A percentile compares a stretch with the other conserved stretches of the same genome.
Evolutionary conservation across 768 basidiomycete genomes (phyloP).

Genomic region (Tricholoma flavovirens): DNA sequence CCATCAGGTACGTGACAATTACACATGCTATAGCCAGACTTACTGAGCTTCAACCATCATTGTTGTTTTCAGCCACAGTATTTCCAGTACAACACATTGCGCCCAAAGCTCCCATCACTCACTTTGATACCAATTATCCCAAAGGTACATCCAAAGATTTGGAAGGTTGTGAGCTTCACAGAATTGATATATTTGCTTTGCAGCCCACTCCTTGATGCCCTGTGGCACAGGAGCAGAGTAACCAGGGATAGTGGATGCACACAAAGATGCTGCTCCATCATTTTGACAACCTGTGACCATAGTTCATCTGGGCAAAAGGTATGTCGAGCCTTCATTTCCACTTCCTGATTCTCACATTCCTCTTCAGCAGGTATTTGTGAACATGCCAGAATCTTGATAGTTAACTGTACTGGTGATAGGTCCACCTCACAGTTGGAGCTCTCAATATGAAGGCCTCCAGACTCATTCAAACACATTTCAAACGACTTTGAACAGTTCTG

Average conservation of each 20-base stretch:
- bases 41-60: too few species aligned
- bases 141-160: conserved; percentile 10
- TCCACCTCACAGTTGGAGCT: too few species aligned
- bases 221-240: neutral
- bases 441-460: too few species aligned
- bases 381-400: neutral
- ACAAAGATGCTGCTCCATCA: neutral
- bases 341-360: neutral
- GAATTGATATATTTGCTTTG: conserved; percentile 18
- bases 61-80: neutral
- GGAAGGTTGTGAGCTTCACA: conserved; percentile 15
- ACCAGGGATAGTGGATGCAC: conserved; percentile 10
- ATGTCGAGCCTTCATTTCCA: neutral
- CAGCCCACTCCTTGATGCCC: conserved; percentile 7
- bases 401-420: neutral
- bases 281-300: neutral
- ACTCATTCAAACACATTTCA: too few species aligned
- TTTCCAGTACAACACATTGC: neutral
- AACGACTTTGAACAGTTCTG: neutral
- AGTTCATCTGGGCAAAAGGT: neutral
- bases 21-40: neutral
- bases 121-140: conserved; percentile 21
- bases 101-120: conserved; percentile 26
- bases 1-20: neutral
- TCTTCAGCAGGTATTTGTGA: neutral